Evolutionary conservation across 108 stramenopile species (phyloP).

Genomic region (Cafeteria roenbergensis): DNA sequence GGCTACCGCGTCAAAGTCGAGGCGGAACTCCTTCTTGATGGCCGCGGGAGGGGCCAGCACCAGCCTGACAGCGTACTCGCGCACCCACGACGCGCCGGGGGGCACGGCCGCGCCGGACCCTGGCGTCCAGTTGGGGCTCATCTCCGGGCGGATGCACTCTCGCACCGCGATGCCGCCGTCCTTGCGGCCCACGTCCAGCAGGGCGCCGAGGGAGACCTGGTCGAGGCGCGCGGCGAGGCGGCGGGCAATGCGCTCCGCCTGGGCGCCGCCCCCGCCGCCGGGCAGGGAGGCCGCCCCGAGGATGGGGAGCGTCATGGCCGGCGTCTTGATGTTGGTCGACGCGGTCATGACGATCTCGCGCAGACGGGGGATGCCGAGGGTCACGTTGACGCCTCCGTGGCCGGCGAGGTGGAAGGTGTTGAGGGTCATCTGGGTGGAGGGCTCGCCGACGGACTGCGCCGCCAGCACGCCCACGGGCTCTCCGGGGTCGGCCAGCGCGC

Average conservation of each 20-base stretch:
- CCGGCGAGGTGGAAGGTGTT: conserved; percentile 99
- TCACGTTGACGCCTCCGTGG: conserved; percentile 94
- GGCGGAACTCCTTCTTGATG: conserved; percentile 71
- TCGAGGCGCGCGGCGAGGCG: conserved; percentile 58
- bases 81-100: conserved; percentile 47
- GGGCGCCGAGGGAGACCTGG: conserved; percentile 63
- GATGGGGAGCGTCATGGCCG: conserved; percentile 84
- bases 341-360: conserved; percentile 99
- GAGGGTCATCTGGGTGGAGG: conserved; percentile 99
- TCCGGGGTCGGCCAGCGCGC: conserved; percentile 79
- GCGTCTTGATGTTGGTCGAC: conserved; percentile 77
- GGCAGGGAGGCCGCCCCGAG: background rate
- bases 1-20: conserved; percentile 64
- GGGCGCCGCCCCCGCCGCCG: conserved; percentile 32
- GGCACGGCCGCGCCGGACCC: background rate
- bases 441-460: conserved; percentile 89
- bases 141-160: conserved; percentile 23
- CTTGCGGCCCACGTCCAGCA: conserved; percentile 61
- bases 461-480: conserved; percentile 96
- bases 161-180: conserved; percentile 49
- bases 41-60: conserved; percentile 64
- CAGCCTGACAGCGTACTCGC: conserved; percentile 53
- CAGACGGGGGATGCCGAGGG: conserved; percentile 93
- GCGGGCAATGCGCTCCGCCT: conserved; percentile 57
- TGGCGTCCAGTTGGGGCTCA: background rate